Evolutionary conservation across 2,329 filamentous ascomycete species (phyloP), one percentile per base, ranked within the genome.

Genomic region (Aspergillus costaricaensis): DNA sequence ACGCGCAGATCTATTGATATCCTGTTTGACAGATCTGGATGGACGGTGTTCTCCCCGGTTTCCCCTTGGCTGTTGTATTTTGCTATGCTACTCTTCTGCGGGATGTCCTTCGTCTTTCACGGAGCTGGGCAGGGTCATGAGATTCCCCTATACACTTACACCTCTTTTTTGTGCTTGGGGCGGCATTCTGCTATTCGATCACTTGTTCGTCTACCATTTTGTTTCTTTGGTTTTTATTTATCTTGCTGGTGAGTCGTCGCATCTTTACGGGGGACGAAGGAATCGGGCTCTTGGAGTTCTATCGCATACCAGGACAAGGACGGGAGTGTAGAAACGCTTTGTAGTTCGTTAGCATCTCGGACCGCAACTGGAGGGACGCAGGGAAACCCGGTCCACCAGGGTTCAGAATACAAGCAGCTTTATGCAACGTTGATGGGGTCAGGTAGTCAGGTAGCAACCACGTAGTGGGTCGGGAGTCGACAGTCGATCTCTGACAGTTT

Each of bases 121-220:
- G 21, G 25, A 55, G 53, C 53, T 27, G 25, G 53, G 39, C 39
- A 43, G 41, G 53, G 53, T 55, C 41, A 55, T 55, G 39, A 60
- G 58, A 62, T 65, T 64, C 60, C 66, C 65, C 61, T 58, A 66
- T 68, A 64, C 62, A 66, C 48, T 47, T 55, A 55, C 39, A 43
- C 53, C 27, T 17, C 54, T 27, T 30, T 36, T 36, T 50, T 60
- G 53, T 62, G 19, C 50, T 57, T 54, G 21, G 58, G 61, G 58
- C 43, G 63, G 60, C 50, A 49, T 50, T 63, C 50, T 64, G 57
- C 50, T 62, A 55, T 48, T 64, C 44, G 8, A 41, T 44, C 41
- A 44, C 41, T 32, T 54, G 23, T 25, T 54, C 7, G 19, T 52
- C 36, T 43, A 56, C 14, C 6, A 10, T 53, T 54, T 12, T 36